phyloP scores from a whole-genome alignment of 2,329 filamentous ascomycete species.

The Xylaria sp. region DNA sequence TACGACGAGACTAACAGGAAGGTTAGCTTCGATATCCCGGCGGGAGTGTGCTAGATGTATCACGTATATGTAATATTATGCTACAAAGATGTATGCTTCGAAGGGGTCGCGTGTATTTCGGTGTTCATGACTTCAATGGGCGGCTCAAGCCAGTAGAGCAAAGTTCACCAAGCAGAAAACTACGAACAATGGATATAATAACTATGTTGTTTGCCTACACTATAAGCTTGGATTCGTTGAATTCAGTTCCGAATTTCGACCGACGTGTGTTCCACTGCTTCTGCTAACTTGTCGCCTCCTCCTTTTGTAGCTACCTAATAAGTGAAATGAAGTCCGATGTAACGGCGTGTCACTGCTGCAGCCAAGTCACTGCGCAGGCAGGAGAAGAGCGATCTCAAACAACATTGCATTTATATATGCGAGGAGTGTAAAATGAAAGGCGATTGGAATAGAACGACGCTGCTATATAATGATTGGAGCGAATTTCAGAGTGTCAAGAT shows the following conservation, averaged over 20 bases:
- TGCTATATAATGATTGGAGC: not conserved
- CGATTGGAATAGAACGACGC: not conserved
- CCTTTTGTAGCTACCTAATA: not conserved
- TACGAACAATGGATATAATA: not conserved
- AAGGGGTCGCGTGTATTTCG: not conserved
- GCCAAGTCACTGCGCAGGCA: not conserved
- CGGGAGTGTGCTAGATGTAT: conserved; percentile 46
- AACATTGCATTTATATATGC: not conserved
- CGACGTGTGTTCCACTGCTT: not conserved
- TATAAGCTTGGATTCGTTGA: not conserved
- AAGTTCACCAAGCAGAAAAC: not conserved
- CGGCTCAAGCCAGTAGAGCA: not conserved
- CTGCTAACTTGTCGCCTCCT: not conserved
- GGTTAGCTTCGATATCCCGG: conserved; percentile 47
- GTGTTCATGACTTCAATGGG: not conserved
- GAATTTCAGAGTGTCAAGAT: not conserved
- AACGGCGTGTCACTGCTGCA: not conserved
- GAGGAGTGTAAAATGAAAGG: too few species aligned
- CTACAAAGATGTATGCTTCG: not conserved
- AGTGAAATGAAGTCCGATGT: not conserved
- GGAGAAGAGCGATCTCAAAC: not conserved
- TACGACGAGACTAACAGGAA: conserved; percentile 38
- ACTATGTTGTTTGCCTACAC: not conserved
- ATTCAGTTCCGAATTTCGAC: not conserved
- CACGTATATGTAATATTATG: not conserved